These are phyloP conservation scores for Lignosus rhinocerotis DNA, from an alignment of 1,284 basidiomycete species.

Conservation along the genomic window DNA sequence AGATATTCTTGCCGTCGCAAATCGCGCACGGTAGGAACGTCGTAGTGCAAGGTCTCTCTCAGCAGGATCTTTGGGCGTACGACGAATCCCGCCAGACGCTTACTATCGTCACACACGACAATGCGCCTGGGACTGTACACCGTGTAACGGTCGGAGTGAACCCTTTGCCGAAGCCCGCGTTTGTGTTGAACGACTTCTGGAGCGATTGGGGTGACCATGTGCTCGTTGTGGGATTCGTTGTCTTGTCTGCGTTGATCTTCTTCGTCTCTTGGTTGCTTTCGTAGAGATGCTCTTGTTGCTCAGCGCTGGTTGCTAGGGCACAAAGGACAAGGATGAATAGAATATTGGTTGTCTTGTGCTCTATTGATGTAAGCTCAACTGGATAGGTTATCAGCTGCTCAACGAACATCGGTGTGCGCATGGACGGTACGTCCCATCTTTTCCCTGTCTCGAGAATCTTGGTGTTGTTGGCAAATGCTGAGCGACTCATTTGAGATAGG, in stretches of 20 bases:
- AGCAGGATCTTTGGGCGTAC: slow-evolving; percentile 50
- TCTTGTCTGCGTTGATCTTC: neutral
- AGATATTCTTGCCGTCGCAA: slow-evolving; percentile 75
- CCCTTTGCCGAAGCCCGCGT: slow-evolving; percentile 52
- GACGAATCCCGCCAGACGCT: slow-evolving; percentile 68
- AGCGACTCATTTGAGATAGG: too few species aligned
- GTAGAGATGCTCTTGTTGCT: neutral
- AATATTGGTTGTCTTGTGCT: too few species aligned
- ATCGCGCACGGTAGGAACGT: slow-evolving; percentile 59
- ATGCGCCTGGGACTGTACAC: slow-evolving; percentile 46
- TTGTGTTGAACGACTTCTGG: slow-evolving; percentile 63
- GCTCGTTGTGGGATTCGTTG: slow-evolving; percentile 4
- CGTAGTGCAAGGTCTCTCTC: slow-evolving; percentile 52
- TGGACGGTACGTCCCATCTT: too few species aligned
- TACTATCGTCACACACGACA: slow-evolving; percentile 52
- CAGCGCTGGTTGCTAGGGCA: too few species aligned
- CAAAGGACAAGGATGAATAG: too few species aligned
- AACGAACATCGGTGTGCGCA: too few species aligned
- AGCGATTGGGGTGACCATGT: slow-evolving; percentile 51
- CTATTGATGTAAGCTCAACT: too few species aligned
- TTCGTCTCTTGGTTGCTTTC: neutral
- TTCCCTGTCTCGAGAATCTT: too few species aligned
- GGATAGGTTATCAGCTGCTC: too few species aligned
- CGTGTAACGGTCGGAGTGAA: slow-evolving; percentile 52
- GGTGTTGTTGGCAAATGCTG: too few species aligned